Base-by-base conservation (phyloP, 306 rosid species). In the Aeschynomene evenia region DNA sequence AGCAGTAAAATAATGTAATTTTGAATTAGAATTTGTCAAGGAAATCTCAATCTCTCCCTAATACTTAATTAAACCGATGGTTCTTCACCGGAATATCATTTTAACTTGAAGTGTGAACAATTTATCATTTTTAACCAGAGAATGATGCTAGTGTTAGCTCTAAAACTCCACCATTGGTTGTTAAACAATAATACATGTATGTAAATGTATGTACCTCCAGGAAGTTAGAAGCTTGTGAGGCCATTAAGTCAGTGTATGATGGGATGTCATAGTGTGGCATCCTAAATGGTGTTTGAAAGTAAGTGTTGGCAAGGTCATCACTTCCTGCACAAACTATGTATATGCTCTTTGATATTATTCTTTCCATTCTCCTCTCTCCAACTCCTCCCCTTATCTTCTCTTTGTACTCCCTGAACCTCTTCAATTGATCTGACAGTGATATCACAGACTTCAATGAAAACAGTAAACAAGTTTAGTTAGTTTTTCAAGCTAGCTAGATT, bases 291-390 rank as follows among this genome's bases (percentile, higher is more conserved):
- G 85, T 64, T 52, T 50, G 64, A 26, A 19, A 6, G 37, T 80
- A 89, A 57, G 89, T 91, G 42, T 85, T 85, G 8, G 95, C 86
- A 36, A 89, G 79, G 79, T 91, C 98, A 62, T 91, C 72, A 36
- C 84, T 80, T 48, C 96, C 94, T 2, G 51, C 2, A 77, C 86
- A 74, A 64, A 87, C 61, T 1, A 85, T 24, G 68, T 78, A 82
- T 68, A 92, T 16, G 78, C 95, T 82, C 52, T 89, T 82, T 2
- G 90, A 70, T 33, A 92, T 1, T 24, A 82, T 85, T 45, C 4
- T 40, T 1, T 40, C 40, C 0, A 74, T 43, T 19, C 65, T 82
- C 51, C 42, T 68, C 64, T 68, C 85, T 62, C 96, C 92, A 21
- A 69, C 66, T 20, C 57, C 77, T 53, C 52, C 72, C n/a, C 69